These are phyloP conservation scores for Pseudonitzschia delicatissima DNA, from an alignment of 108 stramenopile species.

Conservation along the genomic window DNA sequence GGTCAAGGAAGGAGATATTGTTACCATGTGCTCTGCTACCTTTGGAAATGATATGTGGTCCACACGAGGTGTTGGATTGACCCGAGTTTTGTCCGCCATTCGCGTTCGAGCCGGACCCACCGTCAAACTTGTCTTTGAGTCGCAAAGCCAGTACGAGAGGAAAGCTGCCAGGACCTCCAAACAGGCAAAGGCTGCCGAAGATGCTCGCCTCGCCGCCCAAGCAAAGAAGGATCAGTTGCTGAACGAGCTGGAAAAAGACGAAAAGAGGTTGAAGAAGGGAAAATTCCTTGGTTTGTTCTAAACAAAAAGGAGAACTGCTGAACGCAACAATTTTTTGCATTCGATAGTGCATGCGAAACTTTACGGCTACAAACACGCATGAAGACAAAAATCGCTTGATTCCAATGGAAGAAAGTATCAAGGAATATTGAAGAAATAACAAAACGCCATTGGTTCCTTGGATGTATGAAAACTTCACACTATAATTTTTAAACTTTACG, in stretches of 20 bases:
- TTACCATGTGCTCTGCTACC: conserved; percentile 93
- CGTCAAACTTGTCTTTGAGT: conserved; percentile 82
- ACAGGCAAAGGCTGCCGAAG: conserved; percentile 62
- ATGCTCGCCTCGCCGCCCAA: conserved; percentile 73
- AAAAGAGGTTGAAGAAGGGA: conserved; percentile 77
- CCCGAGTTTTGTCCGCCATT: conserved; percentile 88
- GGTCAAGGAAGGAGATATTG: conserved; percentile 86
- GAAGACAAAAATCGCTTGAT: too few relatives aligned
- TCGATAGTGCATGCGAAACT: too few relatives aligned
- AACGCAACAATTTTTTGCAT: too few relatives aligned
- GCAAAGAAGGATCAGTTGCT: conserved; percentile 76
- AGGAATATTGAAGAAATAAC: not conserved
- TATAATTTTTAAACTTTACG: too few relatives aligned
- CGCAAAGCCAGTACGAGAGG: conserved; percentile 46
- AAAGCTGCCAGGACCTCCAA: conserved; percentile 62
- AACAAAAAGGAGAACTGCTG: not conserved
- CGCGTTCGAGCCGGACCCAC: conserved; percentile 80
- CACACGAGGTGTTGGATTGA: conserved; percentile 76
- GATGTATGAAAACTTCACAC: not conserved
- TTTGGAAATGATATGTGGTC: conserved; percentile 97
- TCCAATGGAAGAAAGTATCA: not conserved
- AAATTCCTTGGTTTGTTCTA: conserved; percentile 88
- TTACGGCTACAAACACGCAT: too few relatives aligned
- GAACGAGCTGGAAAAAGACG: conserved; percentile 72
- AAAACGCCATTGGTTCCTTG: not conserved